Evolutionary conservation across 192 early-diverging fungal species (phyloP).

Genomic region (Dissophora ornata): DNA sequence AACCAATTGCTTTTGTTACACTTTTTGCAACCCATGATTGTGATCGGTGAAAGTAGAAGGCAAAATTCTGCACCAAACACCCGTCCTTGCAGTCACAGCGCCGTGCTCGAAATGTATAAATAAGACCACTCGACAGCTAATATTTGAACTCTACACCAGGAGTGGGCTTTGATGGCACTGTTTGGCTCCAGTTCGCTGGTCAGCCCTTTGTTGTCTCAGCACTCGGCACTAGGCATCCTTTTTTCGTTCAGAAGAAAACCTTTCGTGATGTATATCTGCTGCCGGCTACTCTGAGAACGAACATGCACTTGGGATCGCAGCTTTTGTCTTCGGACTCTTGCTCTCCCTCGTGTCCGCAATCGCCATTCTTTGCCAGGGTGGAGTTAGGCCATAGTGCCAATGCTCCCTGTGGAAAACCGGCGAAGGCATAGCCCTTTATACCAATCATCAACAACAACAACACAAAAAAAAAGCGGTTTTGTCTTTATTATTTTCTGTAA

Average conservation of each 20-base stretch:
- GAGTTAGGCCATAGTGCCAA: slow-evolving; percentile 56
- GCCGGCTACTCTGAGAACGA: slow-evolving; percentile 58
- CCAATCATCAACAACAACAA: too few species aligned
- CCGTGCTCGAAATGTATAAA: background rate
- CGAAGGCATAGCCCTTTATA: slow-evolving; percentile 43
- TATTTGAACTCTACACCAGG: slow-evolving; percentile 20
- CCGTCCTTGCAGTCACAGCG: background rate
- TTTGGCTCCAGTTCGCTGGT: slow-evolving; percentile 35
- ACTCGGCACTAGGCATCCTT: slow-evolving; percentile 57
- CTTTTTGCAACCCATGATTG: too few species aligned
- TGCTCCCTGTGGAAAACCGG: slow-evolving; percentile 57
- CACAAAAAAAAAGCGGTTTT: background rate
- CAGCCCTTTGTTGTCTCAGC: slow-evolving; percentile 40
- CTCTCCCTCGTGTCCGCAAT: slow-evolving; percentile 41
- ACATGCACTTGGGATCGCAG: slow-evolving; percentile 37
- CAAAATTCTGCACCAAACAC: too few species aligned
- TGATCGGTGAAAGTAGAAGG: too few species aligned
- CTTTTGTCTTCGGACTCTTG: slow-evolving; percentile 3
- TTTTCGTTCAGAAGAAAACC: slow-evolving; percentile 16
- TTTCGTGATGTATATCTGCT: slow-evolving; percentile 55
- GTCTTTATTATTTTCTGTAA: too few species aligned
- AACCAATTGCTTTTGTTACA: too few species aligned
- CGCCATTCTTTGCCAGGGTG: slow-evolving; percentile 60
- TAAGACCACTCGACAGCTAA: background rate
- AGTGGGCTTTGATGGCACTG: slow-evolving; percentile 40